Percentiles rank a stretch among this genome's conserved stretches.
These are phyloP conservation scores for Yamadazyma insecticola DNA, from an alignment of 805 yeast genomes.

Conservation along the genomic window DNA sequence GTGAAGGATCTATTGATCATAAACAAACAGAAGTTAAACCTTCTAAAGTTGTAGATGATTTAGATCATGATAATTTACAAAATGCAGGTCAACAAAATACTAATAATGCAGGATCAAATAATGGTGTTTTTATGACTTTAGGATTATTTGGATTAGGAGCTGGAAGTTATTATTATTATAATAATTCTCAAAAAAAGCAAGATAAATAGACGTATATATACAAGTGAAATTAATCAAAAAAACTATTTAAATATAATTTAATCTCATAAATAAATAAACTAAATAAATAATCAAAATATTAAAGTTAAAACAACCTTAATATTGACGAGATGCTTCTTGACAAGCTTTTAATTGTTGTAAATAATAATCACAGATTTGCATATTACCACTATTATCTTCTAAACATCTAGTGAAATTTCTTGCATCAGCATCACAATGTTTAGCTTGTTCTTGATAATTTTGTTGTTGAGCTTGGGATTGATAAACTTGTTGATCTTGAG, in stretches of 20 bases:
- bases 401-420: conserved; percentile 93
- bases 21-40: conserved; percentile 27
- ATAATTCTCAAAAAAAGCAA: conserved; percentile 2
- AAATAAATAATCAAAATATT: conserved; percentile 1
- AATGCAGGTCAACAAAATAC: conserved; percentile 11
- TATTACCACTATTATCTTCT: conserved; percentile 90
- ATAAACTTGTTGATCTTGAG: conserved; percentile 34
- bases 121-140: conserved; percentile 14
- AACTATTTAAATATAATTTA: background rate
- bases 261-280: background rate
- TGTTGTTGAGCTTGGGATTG: conserved; percentile 33
- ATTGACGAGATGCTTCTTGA: conserved; percentile 86
- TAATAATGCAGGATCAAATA: conserved; percentile 2
- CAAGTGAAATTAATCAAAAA: conserved; percentile 1
- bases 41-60: conserved; percentile 31
- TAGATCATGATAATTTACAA: conserved; percentile 30
- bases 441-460: conserved; percentile 37
- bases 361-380: conserved; percentile 95
- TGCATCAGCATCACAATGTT: conserved; percentile 87
- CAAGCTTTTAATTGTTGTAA: conserved; percentile 97
- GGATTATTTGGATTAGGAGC: conserved; percentile 26
- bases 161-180: conserved; percentile 22
- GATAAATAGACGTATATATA: conserved; percentile 3
- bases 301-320: conserved; percentile 35
- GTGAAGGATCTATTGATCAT: conserved; percentile 33